Evolutionary conservation across 1,284 basidiomycete species (phyloP).

Genomic region (Rhodotorula sp.): DNA sequence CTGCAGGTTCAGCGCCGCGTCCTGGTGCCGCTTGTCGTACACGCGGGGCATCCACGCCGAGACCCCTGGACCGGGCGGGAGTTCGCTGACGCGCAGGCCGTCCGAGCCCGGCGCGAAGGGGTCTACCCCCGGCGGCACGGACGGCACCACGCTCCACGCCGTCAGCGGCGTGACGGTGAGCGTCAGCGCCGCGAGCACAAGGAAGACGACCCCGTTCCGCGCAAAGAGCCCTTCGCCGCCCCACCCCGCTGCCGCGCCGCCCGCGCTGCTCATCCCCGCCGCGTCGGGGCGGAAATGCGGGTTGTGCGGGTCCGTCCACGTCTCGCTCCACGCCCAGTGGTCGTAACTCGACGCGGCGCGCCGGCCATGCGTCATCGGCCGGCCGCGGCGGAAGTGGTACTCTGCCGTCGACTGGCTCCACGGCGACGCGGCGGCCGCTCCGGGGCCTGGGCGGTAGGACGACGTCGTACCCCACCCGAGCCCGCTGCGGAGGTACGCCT

Average conservation of each 20-base stretch:
- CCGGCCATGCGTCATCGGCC: conserved; percentile 26
- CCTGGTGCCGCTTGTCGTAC: conserved; percentile 31
- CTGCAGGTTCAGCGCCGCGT: conserved; percentile 28
- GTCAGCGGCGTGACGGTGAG: conserved; percentile 32
- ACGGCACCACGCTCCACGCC: conserved; percentile 26
- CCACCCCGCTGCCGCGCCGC: conserved; percentile 26
- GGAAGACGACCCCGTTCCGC: conserved; percentile 34
- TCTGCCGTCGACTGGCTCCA: conserved; percentile 24
- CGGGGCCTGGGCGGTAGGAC: neutral
- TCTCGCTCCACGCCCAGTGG: conserved; percentile 11
- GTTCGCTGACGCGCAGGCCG: conserved; percentile 11
- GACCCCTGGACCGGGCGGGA: neutral
- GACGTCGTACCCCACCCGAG: conserved; percentile 35
- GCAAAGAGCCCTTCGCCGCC: conserved; percentile 23
- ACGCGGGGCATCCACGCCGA: conserved; percentile 24
- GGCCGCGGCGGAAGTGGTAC: conserved; percentile 35
- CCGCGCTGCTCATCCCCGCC: neutral
- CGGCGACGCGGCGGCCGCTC: conserved; percentile 2
- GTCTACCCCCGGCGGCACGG: neutral
- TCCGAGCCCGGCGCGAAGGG: conserved; percentile 3
- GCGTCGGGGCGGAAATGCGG: conserved; percentile 25
- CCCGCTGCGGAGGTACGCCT: conserved; percentile 36
- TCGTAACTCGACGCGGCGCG: neutral
- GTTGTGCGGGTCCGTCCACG: conserved; percentile 37
- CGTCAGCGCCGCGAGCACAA: conserved; percentile 24